Evolutionary conservation across 2,329 filamentous ascomycete species (phyloP).

Genomic region (Parafenestella ontariensis): DNA sequence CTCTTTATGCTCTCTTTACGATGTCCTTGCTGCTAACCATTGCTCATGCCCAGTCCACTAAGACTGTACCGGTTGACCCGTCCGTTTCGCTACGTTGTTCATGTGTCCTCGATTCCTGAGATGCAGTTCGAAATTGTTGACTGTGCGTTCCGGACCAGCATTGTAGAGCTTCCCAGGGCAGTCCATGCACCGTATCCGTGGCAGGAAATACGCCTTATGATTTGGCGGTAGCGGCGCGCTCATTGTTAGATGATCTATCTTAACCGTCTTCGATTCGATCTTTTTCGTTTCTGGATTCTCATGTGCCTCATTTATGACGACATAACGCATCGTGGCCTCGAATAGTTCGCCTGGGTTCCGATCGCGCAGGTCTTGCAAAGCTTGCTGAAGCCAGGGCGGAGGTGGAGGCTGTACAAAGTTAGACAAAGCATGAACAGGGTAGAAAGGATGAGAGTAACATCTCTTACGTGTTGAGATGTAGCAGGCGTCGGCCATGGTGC

Average conservation of each 20-base stretch:
- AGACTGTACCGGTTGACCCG: constrained; percentile 20
- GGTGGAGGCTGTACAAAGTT: constrained; percentile 71
- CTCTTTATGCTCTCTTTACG: constrained; percentile 7
- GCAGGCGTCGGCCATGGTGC: constrained; percentile 66
- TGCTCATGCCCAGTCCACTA: not conserved
- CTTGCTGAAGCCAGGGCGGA: constrained; percentile 81
- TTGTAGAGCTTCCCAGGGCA: constrained; percentile 95
- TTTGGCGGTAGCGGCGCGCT: constrained; percentile 65
- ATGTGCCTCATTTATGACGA: constrained; percentile 70
- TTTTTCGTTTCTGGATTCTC: constrained; percentile 63
- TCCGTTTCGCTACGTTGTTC: constrained; percentile 45
- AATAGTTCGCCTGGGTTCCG: constrained; percentile 82
- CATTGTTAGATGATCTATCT: constrained; percentile 54
- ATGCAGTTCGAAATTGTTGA: constrained; percentile 92
- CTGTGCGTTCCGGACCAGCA: constrained; percentile 81
- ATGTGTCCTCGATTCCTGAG: constrained; percentile 80
- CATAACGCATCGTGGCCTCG: constrained; percentile 90
- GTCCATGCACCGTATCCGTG: constrained; percentile 88
- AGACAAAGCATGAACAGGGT: constrained; percentile 11
- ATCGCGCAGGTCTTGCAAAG: constrained; percentile 73
- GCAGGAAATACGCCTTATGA: constrained; percentile 81
- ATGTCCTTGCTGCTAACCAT: constrained; percentile 3
- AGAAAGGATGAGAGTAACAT: too few relatives aligned
- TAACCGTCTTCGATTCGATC: constrained; percentile 56
- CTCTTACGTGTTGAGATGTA: constrained; percentile 69